Evolutionary conservation across 2,329 filamentous ascomycete genomes (phyloP).

Genomic region (Neurospora sp.): DNA sequence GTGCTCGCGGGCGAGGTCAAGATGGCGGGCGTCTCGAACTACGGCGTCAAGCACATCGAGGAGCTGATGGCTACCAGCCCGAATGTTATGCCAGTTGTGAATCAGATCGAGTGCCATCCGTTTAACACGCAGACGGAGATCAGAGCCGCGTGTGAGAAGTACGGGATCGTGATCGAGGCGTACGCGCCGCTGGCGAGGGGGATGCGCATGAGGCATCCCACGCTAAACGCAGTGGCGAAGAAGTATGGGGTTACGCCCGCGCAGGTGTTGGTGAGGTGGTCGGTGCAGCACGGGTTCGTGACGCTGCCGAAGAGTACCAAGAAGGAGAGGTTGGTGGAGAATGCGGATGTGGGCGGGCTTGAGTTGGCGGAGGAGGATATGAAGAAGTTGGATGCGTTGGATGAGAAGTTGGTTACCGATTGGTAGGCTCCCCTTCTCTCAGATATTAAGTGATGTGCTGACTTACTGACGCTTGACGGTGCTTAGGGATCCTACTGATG

Average conservation of each 20-base stretch:
- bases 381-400: conserved; percentile 49
- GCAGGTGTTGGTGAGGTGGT: conserved; percentile 71
- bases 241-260: conserved; percentile 63
- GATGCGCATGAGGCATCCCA: conserved; percentile 57
- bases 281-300: conserved; percentile 62
- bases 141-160: conserved; percentile 51
- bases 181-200: conserved; percentile 70
- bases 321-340: conserved; percentile 52
- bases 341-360: conserved; percentile 50
- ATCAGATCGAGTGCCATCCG: conserved; percentile 74
- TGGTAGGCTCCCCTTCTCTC: conserved; percentile 30
- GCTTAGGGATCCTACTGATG: conserved; percentile 15
- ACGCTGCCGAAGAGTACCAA: conserved; percentile 64
- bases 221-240: conserved; percentile 46
- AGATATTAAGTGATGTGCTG: not conserved
- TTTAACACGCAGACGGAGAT: conserved; percentile 69
- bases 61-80: conserved; percentile 57
- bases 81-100: conserved; percentile 45
- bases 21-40: conserved; percentile 70
- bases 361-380: conserved; percentile 55
- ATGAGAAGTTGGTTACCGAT: conserved; percentile 66
- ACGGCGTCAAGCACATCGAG: conserved; percentile 62
- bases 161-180: conserved; percentile 64
- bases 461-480: not conserved
- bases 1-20: conserved; percentile 60